Evolutionary conservation across 495 filamentous ascomycete genomes (phyloP), one percentile per base, ranked within the genome.

Genomic region (Bacidia gigantensis): DNA sequence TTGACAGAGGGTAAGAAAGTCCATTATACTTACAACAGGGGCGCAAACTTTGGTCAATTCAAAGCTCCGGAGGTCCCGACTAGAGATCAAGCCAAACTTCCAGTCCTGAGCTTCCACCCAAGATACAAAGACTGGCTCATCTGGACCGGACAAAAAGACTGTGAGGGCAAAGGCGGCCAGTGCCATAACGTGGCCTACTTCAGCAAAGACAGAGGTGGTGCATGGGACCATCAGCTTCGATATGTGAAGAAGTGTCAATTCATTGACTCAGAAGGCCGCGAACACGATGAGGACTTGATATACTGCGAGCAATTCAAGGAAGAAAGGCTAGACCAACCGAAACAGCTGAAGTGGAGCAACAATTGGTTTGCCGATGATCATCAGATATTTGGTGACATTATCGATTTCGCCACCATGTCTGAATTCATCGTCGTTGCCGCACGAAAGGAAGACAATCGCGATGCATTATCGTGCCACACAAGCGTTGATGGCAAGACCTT

Each of bases 401-500:
- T 83, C 40, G 79, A 83, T 43, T 97, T 90, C 65, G 89, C 87
- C 3, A 93, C 82, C 23, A 95, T 93, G 87, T 78, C 83, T 21
- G 90, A 96, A 58, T 99, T 92, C 67, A 87, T 97, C 60, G 77
- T 99, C 41, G 87, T 95, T 29, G 92, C 92, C 1, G 78, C 80
- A 26, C 76, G 79, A 60, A 67, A 75, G 51, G 74, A 82, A 23
- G 63, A 71, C 20, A 77, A 86, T 24, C 73, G 77, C 47, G 72
- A 82, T 39, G 83, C 75, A 12, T 66, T 97, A 58, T 81, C 82
- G 52, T 84, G 86, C 29, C 81, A 83, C 56, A 78, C 87, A 42
- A 95, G 87, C 62, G 67, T 95, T 14, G 86, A 97, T 62, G 92
- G 88, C 25, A 70, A 69, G 51, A 76, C 65, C 18, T 97, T 92